Conservation (phyloP, 2,329 filamentous ascomycete genomes). For the Ophiosphaerella herpotricha region DNA sequence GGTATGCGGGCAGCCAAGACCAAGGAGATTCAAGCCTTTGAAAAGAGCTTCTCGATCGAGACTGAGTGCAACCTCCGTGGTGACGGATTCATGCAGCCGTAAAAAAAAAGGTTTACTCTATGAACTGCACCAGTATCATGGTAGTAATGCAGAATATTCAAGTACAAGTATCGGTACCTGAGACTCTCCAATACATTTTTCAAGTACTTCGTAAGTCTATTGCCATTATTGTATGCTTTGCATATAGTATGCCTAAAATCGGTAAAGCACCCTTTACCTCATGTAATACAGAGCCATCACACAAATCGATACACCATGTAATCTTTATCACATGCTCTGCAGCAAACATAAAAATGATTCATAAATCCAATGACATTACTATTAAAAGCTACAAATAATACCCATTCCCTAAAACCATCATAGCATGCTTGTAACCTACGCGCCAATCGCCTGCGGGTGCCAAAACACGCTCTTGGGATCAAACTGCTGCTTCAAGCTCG, state of each 20-base stretch:
- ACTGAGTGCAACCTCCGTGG: conserved; percentile 33
- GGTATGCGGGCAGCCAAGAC: conserved; percentile 19
- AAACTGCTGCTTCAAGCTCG: conserved; percentile 46
- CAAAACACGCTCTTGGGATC: conserved; percentile 47
- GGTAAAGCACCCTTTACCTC: no score
- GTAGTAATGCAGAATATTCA: no score
- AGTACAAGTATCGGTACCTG: no score
- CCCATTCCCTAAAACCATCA: not conserved
- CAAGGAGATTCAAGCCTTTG: conserved; percentile 28
- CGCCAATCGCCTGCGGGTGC: conserved; percentile 46
- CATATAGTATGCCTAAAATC: no score
- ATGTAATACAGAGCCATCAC: no score
- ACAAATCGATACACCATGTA: no score
- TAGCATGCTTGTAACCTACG: conserved; percentile 7
- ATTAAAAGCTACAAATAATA: not conserved
- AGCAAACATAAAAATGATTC: no score
- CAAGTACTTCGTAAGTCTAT: no score
- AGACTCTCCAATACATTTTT: no score
- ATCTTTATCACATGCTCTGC: no score
- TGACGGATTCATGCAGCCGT: conserved; percentile 45
- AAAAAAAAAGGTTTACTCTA: conserved; percentile 2
- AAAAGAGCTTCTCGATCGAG: conserved; percentile 33
- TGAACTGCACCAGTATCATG: no score
- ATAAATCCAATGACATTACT: not conserved
- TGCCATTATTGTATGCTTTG: no score